These are phyloP conservation scores for Phytophthora ohioensis DNA, from an alignment of 352 stramenopile species.

Conservation along the genomic window DNA sequence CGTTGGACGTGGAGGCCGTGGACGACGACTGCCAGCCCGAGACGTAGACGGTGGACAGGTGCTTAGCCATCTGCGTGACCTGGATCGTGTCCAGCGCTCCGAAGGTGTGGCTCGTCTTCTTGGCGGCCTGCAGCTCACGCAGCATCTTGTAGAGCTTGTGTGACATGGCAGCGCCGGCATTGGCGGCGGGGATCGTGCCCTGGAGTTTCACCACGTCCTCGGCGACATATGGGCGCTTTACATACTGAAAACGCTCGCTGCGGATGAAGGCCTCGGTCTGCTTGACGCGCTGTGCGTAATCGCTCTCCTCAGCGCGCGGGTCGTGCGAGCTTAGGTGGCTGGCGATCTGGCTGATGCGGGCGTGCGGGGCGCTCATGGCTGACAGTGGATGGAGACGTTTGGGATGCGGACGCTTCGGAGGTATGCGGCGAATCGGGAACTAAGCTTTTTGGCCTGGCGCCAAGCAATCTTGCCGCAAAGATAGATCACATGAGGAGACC, in stretches of 20 bases:
- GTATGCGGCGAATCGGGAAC: slow-evolving; percentile 56
- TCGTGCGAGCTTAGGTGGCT: slow-evolving; percentile 72
- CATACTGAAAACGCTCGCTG: slow-evolving; percentile 80
- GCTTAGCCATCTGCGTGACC: slow-evolving; percentile 94
- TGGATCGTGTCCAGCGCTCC: slow-evolving; percentile 95
- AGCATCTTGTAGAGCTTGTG: slow-evolving; percentile 91
- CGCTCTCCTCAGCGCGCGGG: slow-evolving; percentile 65
- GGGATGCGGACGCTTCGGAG: slow-evolving; percentile 27
- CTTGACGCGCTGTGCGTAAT: slow-evolving; percentile 73
- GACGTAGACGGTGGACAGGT: slow-evolving; percentile 97
- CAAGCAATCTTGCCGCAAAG: slow-evolving; percentile 26
- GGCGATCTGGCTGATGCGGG: slow-evolving; percentile 78
- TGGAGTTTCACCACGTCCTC: slow-evolving; percentile 91
- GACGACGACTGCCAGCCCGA: slow-evolving; percentile 98
- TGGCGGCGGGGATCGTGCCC: slow-evolving; percentile 64
- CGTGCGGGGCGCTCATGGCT: slow-evolving; percentile 68
- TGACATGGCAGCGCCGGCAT: slow-evolving; percentile 64
- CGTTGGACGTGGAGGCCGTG: slow-evolving; percentile 95
- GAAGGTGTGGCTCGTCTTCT: slow-evolving; percentile 91
- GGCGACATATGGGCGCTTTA: slow-evolving; percentile 79
- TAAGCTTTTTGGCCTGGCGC: slow-evolving; percentile 23
- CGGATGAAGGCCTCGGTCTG: slow-evolving; percentile 77
- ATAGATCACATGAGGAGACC: slow-evolving; percentile 35
- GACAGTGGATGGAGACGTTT: not conserved
- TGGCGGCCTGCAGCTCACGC: slow-evolving; percentile 75